These are phyloP conservation scores for Gossypium herbaceum DNA, from an alignment of 345 rosid genomes.

Conservation along the genomic window DNA sequence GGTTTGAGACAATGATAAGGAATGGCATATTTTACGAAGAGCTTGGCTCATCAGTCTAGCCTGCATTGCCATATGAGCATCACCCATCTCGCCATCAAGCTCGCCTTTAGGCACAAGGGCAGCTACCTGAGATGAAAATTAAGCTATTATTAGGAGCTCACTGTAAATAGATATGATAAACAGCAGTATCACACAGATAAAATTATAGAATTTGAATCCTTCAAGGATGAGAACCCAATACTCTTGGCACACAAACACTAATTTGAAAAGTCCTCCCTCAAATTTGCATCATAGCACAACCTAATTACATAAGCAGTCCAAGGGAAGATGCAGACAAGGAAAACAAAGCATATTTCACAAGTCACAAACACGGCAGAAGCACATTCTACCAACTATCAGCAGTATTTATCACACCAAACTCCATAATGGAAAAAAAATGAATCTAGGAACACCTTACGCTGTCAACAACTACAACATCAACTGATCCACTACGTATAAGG, in stretches of 20 bases:
- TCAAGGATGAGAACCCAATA: not conserved
- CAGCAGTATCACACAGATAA: not conserved
- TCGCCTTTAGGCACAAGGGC: conserved; percentile 98
- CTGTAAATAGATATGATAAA: not conserved
- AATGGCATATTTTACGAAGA: conserved; percentile 92
- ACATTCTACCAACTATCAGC: not conserved
- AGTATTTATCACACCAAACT: not conserved
- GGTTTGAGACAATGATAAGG: conserved; percentile 77
- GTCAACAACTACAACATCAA: conserved; percentile 94
- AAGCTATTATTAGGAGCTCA: not conserved
- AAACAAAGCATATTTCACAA: not conserved
- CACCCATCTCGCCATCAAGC: conserved; percentile 99
- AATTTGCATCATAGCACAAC: not conserved
- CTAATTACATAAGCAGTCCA: not conserved
- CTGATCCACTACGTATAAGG: conserved; percentile 85
- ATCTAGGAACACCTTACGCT: conserved; percentile 61
- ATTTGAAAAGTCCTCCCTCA: not conserved
- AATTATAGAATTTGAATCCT: not conserved
- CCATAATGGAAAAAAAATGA: conserved; percentile 12
- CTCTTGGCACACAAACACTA: not conserved
- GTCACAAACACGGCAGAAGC: not conserved
- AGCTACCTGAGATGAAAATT: conserved; percentile 60
- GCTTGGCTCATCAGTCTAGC: conserved; percentile 99
- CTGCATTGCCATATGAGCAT: conserved; percentile 99
- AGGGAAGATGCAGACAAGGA: not conserved